Evolutionary conservation across 768 basidiomycete species (phyloP).

Genomic region (Steccherinum ochraceum): DNA sequence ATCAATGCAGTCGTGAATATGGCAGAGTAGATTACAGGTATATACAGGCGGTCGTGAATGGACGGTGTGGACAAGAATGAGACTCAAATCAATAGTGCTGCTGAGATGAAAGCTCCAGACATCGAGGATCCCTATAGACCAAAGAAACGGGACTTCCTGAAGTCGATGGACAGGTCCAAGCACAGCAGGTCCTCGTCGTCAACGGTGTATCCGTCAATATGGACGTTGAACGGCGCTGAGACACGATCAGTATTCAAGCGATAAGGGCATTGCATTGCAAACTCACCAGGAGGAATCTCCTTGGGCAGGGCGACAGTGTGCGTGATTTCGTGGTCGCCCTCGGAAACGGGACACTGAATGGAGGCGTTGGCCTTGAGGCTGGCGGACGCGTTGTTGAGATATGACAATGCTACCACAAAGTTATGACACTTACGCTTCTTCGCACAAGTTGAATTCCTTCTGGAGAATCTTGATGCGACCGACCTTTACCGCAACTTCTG

Average conservation of each 20-base stretch:
- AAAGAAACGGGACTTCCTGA: conserved; percentile 35
- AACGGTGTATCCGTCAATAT: conserved; percentile 61
- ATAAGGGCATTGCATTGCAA: too few species aligned
- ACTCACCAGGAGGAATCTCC: conserved; percentile 79
- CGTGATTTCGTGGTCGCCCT: conserved; percentile 62
- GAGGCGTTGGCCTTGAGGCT: conserved; percentile 72
- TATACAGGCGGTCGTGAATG: neutral
- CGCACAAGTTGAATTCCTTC: conserved; percentile 83
- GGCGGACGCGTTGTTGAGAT: too few species aligned
- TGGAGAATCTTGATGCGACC: conserved; percentile 84
- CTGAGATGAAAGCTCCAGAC: too few species aligned
- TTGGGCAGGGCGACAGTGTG: conserved; percentile 86
- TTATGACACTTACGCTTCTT: conserved; percentile 92
- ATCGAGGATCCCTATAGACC: neutral
- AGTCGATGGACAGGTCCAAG: conserved; percentile 73
- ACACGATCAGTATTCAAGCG: conserved; percentile 1
- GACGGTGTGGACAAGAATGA: too few species aligned
- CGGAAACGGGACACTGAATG: conserved; percentile 79
- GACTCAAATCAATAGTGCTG: too few species aligned
- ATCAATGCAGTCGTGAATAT: neutral
- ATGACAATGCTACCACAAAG: too few species aligned
- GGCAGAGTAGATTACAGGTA: neutral
- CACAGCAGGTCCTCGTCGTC: conserved; percentile 77
- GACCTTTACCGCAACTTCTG: conserved; percentile 88
- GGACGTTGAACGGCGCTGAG: conserved; percentile 78